These are phyloP conservation scores for Gentiana dahurica DNA, from an alignment of 257 asterid species.

Conservation along the genomic window DNA sequence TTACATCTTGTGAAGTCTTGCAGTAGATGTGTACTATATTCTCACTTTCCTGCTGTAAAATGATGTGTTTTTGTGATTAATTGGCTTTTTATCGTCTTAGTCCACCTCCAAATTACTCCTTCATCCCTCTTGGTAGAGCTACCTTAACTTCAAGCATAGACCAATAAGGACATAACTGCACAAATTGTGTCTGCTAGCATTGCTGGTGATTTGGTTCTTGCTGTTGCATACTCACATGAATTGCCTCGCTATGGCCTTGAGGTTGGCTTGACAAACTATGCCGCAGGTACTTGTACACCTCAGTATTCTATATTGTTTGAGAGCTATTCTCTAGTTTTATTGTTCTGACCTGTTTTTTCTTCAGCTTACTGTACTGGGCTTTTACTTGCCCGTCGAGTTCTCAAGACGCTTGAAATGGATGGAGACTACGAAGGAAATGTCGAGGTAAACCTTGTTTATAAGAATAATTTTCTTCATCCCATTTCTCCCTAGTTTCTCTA, in stretches of 20 bases:
- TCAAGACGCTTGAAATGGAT: conserved; percentile 68
- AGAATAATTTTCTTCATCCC: neutral
- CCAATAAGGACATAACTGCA: too few species aligned
- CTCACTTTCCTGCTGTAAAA: neutral
- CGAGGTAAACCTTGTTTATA: conserved; percentile 35
- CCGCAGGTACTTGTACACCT: conserved; percentile 42
- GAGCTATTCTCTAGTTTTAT: neutral
- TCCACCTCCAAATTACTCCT: too few species aligned
- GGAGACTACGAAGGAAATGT: conserved; percentile 68
- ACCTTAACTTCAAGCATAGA: too few species aligned
- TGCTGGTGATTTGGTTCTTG: conserved; percentile 70
- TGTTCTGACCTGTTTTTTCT: neutral
- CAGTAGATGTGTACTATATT: neutral
- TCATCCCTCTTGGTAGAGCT: too few species aligned
- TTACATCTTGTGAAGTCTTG: neutral
- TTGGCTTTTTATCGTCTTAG: neutral
- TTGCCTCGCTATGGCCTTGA: conserved; percentile 73
- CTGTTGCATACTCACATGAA: conserved; percentile 74
- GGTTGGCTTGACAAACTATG: conserved; percentile 74
- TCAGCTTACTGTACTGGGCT: conserved; percentile 90
- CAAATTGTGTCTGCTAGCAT: conserved; percentile 45
- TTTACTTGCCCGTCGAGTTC: conserved; percentile 73
- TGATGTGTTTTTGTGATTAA: neutral
- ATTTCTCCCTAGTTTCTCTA: neutral
- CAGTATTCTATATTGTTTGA: neutral